Conservation (phyloP, 2,329 filamentous ascomycete genomes). For the Fusarium pseudograminearum region DNA sequence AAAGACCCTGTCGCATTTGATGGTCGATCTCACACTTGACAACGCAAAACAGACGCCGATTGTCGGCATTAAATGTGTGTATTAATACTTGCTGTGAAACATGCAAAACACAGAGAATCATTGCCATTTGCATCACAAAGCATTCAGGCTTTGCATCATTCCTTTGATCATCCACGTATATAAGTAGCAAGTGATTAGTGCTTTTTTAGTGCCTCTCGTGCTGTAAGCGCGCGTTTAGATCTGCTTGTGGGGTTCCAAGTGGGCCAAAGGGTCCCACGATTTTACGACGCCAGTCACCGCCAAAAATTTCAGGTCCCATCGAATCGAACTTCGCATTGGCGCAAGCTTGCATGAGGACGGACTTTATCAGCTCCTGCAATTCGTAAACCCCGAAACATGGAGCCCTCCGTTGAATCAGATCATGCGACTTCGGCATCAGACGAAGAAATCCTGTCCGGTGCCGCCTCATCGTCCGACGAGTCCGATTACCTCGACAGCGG, state of each 20-base stretch:
- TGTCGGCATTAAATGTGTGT: conserved; percentile 11
- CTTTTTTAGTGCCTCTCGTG: not conserved
- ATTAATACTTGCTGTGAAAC: not conserved
- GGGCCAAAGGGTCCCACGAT: conserved; percentile 27
- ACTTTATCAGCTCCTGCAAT: conserved; percentile 40
- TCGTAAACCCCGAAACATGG: conserved; percentile 42
- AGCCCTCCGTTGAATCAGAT: conserved; percentile 37
- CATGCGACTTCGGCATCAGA: conserved; percentile 35
- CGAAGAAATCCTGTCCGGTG: conserved; percentile 29
- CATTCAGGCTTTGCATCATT: not conserved
- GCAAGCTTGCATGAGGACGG: conserved; percentile 24
- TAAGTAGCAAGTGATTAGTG: not conserved
- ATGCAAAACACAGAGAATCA: not conserved
- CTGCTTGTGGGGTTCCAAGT: conserved; percentile 17
- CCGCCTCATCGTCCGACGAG: conserved; percentile 51
- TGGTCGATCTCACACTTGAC: conserved; percentile 28
- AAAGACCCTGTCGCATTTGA: conserved; percentile 27
- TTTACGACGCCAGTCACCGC: conserved; percentile 47
- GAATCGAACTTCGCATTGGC: conserved; percentile 24
- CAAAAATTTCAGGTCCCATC: conserved; percentile 43
- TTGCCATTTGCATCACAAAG: not conserved
- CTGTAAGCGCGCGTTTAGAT: conserved; percentile 50
- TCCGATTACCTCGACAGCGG: conserved; percentile 64
- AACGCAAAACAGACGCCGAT: conserved; percentile 30
- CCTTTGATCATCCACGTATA: not conserved